Conservation (phyloP, 2,329 filamentous ascomycete species). For the Pseudogymnoascus sp. region DNA sequence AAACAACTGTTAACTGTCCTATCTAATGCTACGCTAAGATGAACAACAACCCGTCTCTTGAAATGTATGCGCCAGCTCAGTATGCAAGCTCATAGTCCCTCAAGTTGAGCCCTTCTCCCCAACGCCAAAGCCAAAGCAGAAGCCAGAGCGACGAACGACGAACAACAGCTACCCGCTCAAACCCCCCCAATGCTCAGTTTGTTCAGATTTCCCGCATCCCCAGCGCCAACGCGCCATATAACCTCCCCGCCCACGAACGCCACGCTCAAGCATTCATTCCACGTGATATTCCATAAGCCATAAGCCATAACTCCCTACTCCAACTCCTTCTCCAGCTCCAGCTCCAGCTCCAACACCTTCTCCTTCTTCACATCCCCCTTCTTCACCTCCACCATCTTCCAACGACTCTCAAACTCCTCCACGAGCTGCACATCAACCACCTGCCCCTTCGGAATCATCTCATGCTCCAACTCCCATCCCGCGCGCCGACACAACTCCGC, state of each 20-base stretch:
- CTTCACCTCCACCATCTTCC: not conserved
- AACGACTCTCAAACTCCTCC: slow-evolving; percentile 42
- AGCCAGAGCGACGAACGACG: not conserved
- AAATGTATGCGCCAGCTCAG: slow-evolving; percentile 1
- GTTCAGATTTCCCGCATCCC: not conserved
- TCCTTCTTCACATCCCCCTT: not conserved
- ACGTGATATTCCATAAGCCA: not conserved
- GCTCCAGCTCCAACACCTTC: not conserved
- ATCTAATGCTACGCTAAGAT: slow-evolving; percentile 10
- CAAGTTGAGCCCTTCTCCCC: not conserved
- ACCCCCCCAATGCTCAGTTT: not conserved
- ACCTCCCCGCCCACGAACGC: not conserved
- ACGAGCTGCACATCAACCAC: slow-evolving; percentile 49
- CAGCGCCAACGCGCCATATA: not conserved
- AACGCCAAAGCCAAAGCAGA: not conserved
- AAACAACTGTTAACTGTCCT: not conserved
- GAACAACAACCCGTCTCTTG: not conserved
- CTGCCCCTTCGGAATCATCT: slow-evolving; percentile 68
- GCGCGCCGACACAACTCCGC: slow-evolving; percentile 76
- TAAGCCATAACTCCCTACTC: not conserved
- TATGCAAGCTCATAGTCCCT: not conserved
- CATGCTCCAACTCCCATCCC: slow-evolving; percentile 73
- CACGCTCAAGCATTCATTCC: not conserved
- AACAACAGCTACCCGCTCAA: not conserved
- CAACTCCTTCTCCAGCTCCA: not conserved